Evolutionary conservation across 768 basidiomycete genomes (phyloP).

Genomic region (Leccinum variicolor): DNA sequence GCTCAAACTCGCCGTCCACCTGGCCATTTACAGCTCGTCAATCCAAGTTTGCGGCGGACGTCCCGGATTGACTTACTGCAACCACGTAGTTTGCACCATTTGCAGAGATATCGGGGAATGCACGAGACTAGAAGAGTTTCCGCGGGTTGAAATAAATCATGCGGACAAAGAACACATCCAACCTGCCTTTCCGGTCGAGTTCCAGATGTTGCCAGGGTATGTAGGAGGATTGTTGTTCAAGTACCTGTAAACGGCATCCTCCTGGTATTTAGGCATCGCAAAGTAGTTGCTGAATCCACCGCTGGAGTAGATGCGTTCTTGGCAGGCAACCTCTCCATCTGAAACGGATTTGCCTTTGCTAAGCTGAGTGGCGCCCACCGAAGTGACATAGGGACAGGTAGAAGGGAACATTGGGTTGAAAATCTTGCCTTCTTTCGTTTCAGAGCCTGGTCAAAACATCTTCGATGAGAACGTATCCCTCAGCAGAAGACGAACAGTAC

Average conservation of each 20-base stretch:
- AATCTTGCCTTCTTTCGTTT: conserved; percentile 47
- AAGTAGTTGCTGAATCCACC: conserved; percentile 60
- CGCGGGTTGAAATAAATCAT: neutral
- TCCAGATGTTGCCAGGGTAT: conserved; percentile 41
- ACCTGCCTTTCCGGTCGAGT: conserved; percentile 40
- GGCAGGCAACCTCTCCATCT: conserved; percentile 45
- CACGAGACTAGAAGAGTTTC: conserved; percentile 38
- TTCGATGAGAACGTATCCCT: neutral
- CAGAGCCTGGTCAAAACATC: conserved; percentile 9
- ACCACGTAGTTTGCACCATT: conserved; percentile 40
- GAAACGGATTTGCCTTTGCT: conserved; percentile 39
- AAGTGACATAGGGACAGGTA: conserved; percentile 60
- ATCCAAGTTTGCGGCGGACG: conserved; percentile 9
- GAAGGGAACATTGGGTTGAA: conserved; percentile 55
- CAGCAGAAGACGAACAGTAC: conserved; percentile 12
- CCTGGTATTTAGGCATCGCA: conserved; percentile 51
- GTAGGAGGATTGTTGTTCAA: conserved; percentile 40
- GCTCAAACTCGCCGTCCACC: conserved; percentile 37
- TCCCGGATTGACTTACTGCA: conserved; percentile 8
- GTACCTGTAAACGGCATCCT: conserved; percentile 43
- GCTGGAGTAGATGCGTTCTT: conserved; percentile 44
- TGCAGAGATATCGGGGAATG: conserved; percentile 61
- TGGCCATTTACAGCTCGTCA: conserved; percentile 16
- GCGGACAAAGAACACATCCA: neutral
- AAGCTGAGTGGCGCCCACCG: conserved; percentile 62